A percentile compares a stretch with the other conserved stretches of the same genome.
phyloP scores from a whole-genome alignment of 371 early-diverging fungal species.

The Nematocida sp. region DNA sequence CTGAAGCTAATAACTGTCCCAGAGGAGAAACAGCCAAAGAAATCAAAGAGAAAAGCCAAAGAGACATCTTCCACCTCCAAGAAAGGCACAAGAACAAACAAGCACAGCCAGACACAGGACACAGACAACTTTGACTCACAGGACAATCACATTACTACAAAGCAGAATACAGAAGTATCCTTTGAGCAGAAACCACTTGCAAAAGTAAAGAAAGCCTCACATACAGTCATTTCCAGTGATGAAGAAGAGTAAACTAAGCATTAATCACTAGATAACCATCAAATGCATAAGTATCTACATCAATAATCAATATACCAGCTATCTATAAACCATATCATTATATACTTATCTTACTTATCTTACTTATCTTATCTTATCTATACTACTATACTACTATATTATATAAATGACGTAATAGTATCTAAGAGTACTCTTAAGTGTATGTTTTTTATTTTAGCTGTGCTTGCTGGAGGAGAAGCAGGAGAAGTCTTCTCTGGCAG shows the following conservation, averaged over 20 bases:
- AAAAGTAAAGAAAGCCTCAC: neutral
- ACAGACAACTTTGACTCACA: neutral
- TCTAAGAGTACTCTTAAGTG: neutral
- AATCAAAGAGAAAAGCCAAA: neutral
- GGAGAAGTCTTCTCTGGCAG: too few species aligned
- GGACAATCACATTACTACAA: neutral
- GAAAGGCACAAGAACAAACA: neutral
- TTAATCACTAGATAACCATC: too few species aligned
- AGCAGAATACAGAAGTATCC: neutral
- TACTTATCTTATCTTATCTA: too few species aligned
- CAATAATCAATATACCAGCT: too few species aligned
- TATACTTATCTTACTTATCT: too few species aligned
- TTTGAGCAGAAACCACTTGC: conserved; percentile 1
- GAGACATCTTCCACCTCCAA: neutral
- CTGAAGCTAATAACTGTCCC: neutral
- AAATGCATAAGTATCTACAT: too few species aligned
- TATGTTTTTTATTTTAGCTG: neutral
- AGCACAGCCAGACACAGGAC: neutral
- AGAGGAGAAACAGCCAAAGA: neutral
- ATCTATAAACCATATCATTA: too few species aligned
- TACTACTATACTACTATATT: too few species aligned
- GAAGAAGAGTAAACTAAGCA: too few species aligned
- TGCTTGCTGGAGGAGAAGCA: too few species aligned
- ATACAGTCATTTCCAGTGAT: conserved; percentile 32
- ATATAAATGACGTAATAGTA: neutral